These are phyloP conservation scores for Cucurbita maxima DNA, from an alignment of 306 rosid species.

Conservation along the genomic window DNA sequence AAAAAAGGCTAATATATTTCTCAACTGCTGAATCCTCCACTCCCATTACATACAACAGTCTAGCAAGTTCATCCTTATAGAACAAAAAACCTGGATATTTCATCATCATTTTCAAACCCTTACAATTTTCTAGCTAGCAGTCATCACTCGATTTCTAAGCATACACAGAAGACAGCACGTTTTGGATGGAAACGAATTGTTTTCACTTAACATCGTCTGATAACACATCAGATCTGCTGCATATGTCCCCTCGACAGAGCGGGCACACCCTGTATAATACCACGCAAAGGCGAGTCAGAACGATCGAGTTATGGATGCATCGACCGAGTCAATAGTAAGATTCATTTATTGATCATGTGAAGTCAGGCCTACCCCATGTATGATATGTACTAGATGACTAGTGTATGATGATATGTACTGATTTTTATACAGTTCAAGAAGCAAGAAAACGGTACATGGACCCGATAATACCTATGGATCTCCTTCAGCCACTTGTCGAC, in stretches of 20 bases:
- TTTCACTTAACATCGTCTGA: conserved; percentile 17
- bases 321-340: not conserved
- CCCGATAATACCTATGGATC: conserved; percentile 63
- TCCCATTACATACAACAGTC: not conserved
- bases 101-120: not conserved
- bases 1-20: not conserved
- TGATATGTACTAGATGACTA: not conserved
- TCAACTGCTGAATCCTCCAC: not conserved
- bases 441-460: not conserved
- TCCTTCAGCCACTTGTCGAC: conserved; percentile 99
- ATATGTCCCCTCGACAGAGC: conserved; percentile 78
- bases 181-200: not conserved
- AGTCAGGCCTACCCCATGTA: not conserved
- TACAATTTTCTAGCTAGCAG: not conserved
- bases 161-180: not conserved
- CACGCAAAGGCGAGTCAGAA: not conserved
- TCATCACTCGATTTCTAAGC: not conserved
- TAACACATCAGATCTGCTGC: conserved; percentile 40
- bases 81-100: not conserved
- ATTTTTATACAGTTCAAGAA: not conserved
- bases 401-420: no score
- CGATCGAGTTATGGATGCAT: not conserved
- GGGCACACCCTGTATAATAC: conserved; percentile 85
- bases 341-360: not conserved
- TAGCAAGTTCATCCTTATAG: not conserved